Evolutionary conservation across 345 rosid species (phyloP), one percentile per base, ranked within the genome.

Genomic region (Triadica sebifera): DNA sequence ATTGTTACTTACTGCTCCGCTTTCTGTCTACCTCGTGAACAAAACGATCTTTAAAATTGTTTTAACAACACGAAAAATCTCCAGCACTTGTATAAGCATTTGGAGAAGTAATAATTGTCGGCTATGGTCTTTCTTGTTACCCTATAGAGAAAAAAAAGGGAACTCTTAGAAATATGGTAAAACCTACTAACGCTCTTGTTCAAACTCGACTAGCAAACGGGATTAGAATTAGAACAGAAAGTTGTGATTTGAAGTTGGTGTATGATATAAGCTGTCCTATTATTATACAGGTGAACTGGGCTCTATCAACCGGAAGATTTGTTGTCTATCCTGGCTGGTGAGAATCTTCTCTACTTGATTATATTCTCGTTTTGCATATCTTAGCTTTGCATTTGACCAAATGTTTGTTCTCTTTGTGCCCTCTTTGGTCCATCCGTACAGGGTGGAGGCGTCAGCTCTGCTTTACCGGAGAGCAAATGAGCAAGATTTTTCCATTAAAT

Each of bases 361-460:
- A 51, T 19, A 4, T 29, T 74, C 9, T 34, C 12, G 34, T 13
- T 64, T 81, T 24, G 12, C 6, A 2, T 4, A 11, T 12, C 6
- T 29, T 6, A 12, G 51, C 39, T 65, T 55, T 25, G 55, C 15
- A 29, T 71, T 43, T 67, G 53, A 74, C 69, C 29, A 38, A n/a
- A 67, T 74, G 79, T 37, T 51, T 76, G 38, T n/a, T 51, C 39
- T 74, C 6, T 70, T 68, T 41, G 7, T 57, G 51, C 60, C 49
- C 46, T 17, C 16, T 62, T 37, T 47, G 56, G n/a, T 41, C 10
- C 10, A 25, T 72, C 10, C 19, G 66, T 72, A 81, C 89, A 95
- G 99, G 99, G 99, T 95, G 84, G 99, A 95, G 87, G 99, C 99
- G 53, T 93, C 99, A 43, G 93, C 99, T 68, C 82, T 93, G 85